Evolutionary conservation across 2,329 filamentous ascomycete genomes (phyloP).

Genomic region (Trichoderma cornu-damae): DNA sequence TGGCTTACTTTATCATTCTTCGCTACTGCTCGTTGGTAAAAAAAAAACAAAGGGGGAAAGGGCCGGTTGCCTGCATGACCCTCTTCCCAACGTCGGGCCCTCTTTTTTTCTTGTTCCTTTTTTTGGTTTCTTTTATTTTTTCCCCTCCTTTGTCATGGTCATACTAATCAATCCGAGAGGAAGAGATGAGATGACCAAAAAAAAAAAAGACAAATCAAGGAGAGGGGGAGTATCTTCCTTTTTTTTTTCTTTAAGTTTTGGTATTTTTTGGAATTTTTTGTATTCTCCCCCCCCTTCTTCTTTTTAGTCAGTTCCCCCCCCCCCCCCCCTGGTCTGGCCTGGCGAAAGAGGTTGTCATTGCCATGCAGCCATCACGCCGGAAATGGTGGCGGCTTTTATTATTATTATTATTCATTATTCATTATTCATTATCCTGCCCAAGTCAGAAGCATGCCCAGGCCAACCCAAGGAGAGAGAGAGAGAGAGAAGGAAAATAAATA

Average conservation of each 20-base stretch:
- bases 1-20: no score
- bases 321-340: no score
- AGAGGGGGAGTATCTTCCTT: background rate
- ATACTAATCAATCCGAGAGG: background rate
- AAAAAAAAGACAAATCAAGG: no score
- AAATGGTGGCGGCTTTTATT: constrained; percentile 1
- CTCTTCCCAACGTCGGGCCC: constrained; percentile 1
- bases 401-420: background rate
- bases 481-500: background rate
- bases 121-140: background rate
- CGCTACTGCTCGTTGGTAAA: background rate
- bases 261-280: no score
- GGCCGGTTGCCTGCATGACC: constrained; percentile 17
- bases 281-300: no score
- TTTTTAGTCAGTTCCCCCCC: background rate
- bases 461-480: background rate
- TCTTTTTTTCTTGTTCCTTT: background rate
- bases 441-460: no score
- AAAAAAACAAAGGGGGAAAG: constrained; percentile 7
- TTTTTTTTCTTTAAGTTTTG: no score
- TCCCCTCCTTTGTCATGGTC: no score
- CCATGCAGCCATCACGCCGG: constrained; percentile 1
- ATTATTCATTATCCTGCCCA: background rate
- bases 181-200: background rate
- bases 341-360: background rate